Base-by-base conservation (phyloP, 2,329 filamentous ascomycete species). In the Ophiostoma tasmaniense region DNA sequence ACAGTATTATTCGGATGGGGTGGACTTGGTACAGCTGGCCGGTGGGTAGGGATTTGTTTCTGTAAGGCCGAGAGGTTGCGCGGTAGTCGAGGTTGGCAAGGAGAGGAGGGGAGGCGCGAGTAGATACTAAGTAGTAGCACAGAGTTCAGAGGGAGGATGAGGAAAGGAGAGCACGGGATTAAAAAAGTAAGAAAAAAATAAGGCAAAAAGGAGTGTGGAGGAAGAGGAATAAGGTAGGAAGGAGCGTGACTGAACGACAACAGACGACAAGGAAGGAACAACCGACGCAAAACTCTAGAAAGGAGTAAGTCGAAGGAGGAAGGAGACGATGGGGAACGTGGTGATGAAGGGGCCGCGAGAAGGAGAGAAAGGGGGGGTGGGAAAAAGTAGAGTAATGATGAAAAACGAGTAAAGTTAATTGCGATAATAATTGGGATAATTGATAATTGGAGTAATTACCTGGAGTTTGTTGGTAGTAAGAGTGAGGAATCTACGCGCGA, bases 311-410 rank as follows among this genome's bases (percentile, higher is more conserved):
- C 33, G 14, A 25, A 33, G 52, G 17, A 13, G 45, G 28, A 28
- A 30, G 35, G 65, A 20, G 42, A 13, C 8, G 66, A 66, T n/a
- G 28, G 17, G 35, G 65, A 28, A 61, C 30, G 39, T 42, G 45
- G 35, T 39, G 66, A 70, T 61, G 37, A 66, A 59, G 64, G 55
- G 37, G n/a, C 59, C 59, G 30, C n/a, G 61, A 20, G 61, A 35
- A 66, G 33, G 33, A 33, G 33, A 33, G 33, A 33, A 45, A 59
- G 64, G 65, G 62, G 61, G 66, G 17, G 37, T 42, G 2, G 61
- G 20, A 39, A 25, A 64, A 37, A 62, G 30, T 62, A 30, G 59
- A 62, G 59, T 61, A 61, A 61, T 17, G 11, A 61, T 25, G 55
- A 61, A 11, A 30, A 28, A 17, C 33, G 10, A 33, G 33, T 14